Base-by-base conservation (phyloP, 495 filamentous ascomycete species). In the Apiosordaria backusii region DNA sequence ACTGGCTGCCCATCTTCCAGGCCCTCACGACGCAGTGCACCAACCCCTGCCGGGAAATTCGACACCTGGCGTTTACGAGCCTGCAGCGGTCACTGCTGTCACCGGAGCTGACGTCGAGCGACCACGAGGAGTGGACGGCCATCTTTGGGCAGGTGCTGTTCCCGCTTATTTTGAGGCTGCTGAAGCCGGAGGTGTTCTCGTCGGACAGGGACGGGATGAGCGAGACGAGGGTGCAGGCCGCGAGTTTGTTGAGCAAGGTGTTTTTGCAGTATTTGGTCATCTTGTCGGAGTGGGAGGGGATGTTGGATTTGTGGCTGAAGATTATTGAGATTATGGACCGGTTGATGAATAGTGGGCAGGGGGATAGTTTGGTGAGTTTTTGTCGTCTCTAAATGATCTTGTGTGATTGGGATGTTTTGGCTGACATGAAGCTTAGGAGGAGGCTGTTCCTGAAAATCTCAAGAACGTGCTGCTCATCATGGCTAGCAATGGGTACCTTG, bases 381-480 rank as follows among this genome's bases (percentile, higher is more conserved):
- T 35, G 40, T n/a, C 13, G 10, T 45, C 6, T 59, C 53, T 1
- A 24, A 54, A n/a, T 50, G 18, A 3, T 45, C 15, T 24, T 50
- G 18, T 29, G 26, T 55, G 24, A 18, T 25, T 9, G 22, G 13
- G 35, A 13, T 45, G 10, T 13, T 45, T 45, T 65, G 40, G 63
- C 71, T 77, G 71, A 75, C 59, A n/a, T 23, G 10, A 70, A 63
- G 16, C 40, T 18, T 68, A 94, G 89, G 92, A 96, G 77, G 94
- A 98, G 81, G 93, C 95, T 27, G 92, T 99, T 3, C 92, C 93
- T 4, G 96, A 99, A 75, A 92, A 90, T 70, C 79, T 99, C 67
- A 99, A 98, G 78, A 99, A 99, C 67, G 92, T 98, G 61, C 82
- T 99, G 16, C 83, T 98, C 16, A 94, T 99, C 69, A 98, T 99